Percentiles rank a stretch among this genome's conserved stretches.
phyloP scores from a whole-genome alignment of 805 yeast species.

The Candida corydali region DNA sequence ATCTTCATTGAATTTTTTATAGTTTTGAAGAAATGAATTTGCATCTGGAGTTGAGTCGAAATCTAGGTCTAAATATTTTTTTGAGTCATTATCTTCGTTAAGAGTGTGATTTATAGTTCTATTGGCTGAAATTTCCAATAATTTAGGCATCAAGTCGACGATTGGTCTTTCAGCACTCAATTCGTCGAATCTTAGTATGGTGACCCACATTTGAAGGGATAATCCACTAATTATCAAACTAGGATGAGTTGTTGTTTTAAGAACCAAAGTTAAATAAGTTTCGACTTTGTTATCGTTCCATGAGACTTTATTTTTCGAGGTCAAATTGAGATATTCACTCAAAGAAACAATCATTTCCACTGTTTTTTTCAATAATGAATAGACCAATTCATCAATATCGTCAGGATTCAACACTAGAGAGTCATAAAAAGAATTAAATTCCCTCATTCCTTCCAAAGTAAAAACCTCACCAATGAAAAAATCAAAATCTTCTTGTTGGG shows the following conservation, averaged over 20 bases:
- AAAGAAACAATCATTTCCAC: constrained; percentile 90
- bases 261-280: constrained; percentile 67
- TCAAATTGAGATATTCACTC: constrained; percentile 68
- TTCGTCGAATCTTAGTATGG: constrained; percentile 78
- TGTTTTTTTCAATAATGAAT: constrained; percentile 80
- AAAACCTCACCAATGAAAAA: constrained; percentile 78
- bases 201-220: constrained; percentile 92
- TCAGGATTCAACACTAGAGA: constrained; percentile 60
- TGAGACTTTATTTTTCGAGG: constrained; percentile 39
- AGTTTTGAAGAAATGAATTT: constrained; percentile 70
- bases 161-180: constrained; percentile 56
- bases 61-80: constrained; percentile 72
- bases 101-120: constrained; percentile 71
- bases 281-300: constrained; percentile 57
- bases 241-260: constrained; percentile 77
- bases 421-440: constrained; percentile 61
- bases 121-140: constrained; percentile 73
- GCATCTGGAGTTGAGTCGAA: constrained; percentile 85
- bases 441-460: constrained; percentile 64
- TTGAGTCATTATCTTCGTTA: constrained; percentile 61
- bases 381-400: constrained; percentile 73
- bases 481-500: constrained; percentile 62
- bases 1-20: constrained; percentile 82
- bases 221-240: constrained; percentile 88
- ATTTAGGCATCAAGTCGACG: constrained; percentile 53